Evolutionary conservation across 2,329 filamentous ascomycete species (phyloP).

Genomic region (Neocucurbitaria cava): DNA sequence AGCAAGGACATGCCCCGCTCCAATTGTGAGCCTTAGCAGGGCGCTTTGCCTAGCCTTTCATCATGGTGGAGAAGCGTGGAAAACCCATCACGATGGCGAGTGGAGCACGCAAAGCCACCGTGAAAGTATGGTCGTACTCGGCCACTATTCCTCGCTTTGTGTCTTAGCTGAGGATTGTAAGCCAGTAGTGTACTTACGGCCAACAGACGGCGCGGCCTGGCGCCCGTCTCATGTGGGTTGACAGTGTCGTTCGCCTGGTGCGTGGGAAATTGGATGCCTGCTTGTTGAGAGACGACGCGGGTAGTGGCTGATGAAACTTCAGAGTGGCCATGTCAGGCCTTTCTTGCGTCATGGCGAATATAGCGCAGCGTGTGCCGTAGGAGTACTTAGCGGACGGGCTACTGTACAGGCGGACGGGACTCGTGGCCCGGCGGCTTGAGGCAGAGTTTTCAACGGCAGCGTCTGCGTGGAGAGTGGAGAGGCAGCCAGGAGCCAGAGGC

Average conservation of each 20-base stretch:
- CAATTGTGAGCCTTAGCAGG: conserved; percentile 12
- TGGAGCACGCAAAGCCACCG: conserved; percentile 5
- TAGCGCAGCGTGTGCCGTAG: background rate
- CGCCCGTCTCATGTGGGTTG: conserved; percentile 9
- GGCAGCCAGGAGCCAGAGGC: background rate
- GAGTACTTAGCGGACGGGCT: conserved; percentile 5
- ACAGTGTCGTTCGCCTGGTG: conserved; percentile 1
- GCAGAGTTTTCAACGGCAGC: background rate
- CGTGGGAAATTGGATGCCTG: conserved; percentile 15
- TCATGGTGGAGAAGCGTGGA: conserved; percentile 30
- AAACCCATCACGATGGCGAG: conserved; percentile 21
- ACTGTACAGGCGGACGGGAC: conserved; percentile 3
- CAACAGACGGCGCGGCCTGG: conserved; percentile 12
- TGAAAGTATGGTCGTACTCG: conserved; percentile 13
- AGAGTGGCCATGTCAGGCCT: background rate
- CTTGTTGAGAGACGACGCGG: conserved; percentile 17
- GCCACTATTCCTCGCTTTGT: conserved; percentile 5
- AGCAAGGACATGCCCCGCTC: conserved; percentile 18
- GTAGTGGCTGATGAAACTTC: conserved; percentile 12
- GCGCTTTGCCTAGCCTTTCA: conserved; percentile 23
- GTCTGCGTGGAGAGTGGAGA: too few relatives aligned
- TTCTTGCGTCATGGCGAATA: conserved; percentile 10
- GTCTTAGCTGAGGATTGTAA: conserved; percentile 18
- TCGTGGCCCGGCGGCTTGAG: background rate
- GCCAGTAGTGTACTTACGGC: conserved; percentile 5